These are phyloP conservation scores for Pythium guiyangense DNA, from an alignment of 352 stramenopile species.

Conservation along the genomic window DNA sequence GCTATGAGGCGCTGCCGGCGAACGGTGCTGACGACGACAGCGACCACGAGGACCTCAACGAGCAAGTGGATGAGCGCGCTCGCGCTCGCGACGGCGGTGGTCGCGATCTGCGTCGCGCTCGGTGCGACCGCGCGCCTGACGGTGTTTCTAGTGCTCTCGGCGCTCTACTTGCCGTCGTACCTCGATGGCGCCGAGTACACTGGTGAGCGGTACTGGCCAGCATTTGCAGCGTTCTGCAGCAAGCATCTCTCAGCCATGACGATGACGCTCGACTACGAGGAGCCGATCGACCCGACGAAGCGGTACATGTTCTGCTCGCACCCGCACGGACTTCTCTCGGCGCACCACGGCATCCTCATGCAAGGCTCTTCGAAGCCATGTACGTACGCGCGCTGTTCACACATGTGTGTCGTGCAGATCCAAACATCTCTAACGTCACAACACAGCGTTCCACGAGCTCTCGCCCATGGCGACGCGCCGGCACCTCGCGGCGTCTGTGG, in stretches of 20 bases:
- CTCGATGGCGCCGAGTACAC: constrained; percentile 52
- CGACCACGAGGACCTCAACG: no score
- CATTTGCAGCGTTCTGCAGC: constrained; percentile 36
- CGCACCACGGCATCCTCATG: constrained; percentile 63
- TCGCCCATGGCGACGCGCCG: constrained; percentile 54
- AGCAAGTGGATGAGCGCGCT: constrained; percentile 22
- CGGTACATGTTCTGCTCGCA: constrained; percentile 82
- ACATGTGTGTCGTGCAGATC: no score
- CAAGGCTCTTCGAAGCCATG: constrained; percentile 50
- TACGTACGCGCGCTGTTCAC: constrained; percentile 19
- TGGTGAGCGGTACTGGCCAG: constrained; percentile 51
- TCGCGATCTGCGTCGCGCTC: constrained; percentile 28
- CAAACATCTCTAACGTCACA: no score
- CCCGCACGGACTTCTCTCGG: constrained; percentile 69
- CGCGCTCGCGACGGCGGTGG: constrained; percentile 22
- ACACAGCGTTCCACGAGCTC: constrained; percentile 62
- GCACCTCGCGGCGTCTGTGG: constrained; percentile 70
- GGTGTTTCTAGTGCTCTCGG: constrained; percentile 20
- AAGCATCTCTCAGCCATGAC: constrained; percentile 32
- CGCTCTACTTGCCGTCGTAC: constrained; percentile 53
- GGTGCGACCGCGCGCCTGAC: constrained; percentile 13
- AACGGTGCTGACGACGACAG: no score
- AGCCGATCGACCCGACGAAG: constrained; percentile 44
- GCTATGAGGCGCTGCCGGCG: no score
- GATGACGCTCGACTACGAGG: constrained; percentile 68